A percentile compares a stretch with the other conserved stretches of the same genome.
Conservation (phyloP, 805 yeast species). For the Monosporozyma unispora region DNA sequence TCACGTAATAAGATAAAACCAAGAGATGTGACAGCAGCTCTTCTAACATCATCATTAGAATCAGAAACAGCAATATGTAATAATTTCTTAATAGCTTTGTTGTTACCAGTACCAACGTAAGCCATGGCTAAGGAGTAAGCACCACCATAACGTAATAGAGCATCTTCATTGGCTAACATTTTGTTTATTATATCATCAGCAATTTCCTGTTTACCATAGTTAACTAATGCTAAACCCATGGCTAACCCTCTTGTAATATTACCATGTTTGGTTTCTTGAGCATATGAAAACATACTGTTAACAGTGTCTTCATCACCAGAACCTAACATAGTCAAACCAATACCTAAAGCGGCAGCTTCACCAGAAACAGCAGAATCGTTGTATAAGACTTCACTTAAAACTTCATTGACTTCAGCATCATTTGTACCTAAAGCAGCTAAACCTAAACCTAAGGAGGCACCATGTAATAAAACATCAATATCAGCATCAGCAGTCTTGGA, state of each 20-base stretch:
- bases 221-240: conserved; percentile 77
- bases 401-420: conserved; percentile 65
- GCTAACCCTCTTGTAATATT: conserved; percentile 90
- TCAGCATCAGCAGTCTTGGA: conserved; percentile 54
- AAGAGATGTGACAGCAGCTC: conserved; percentile 86
- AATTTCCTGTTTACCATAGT: conserved; percentile 75
- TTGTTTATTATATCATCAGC: conserved; percentile 63
- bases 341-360: conserved; percentile 91
- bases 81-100: conserved; percentile 73
- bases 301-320: conserved; percentile 62
- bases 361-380: conserved; percentile 91
- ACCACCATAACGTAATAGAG: conserved; percentile 91
- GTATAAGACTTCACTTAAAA: conserved; percentile 72
- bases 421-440: conserved; percentile 94
- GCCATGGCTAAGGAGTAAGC: conserved; percentile 91
- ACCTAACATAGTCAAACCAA: conserved; percentile 95
- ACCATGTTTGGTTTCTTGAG: conserved; percentile 93
- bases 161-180: conserved; percentile 64
- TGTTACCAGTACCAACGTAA: conserved; percentile 92
- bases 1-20: conserved; percentile 89
- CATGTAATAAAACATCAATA: conserved; percentile 80
- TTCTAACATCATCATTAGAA: conserved; percentile 90
- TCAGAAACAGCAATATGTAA: conserved; percentile 94
- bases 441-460: conserved; percentile 92
- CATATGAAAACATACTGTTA: conserved; percentile 79